A percentile compares a stretch with the other conserved stretches of the same genome.
Evolutionary conservation across 768 basidiomycete genomes (phyloP).

Genomic region (Clavaria fumosa): DNA sequence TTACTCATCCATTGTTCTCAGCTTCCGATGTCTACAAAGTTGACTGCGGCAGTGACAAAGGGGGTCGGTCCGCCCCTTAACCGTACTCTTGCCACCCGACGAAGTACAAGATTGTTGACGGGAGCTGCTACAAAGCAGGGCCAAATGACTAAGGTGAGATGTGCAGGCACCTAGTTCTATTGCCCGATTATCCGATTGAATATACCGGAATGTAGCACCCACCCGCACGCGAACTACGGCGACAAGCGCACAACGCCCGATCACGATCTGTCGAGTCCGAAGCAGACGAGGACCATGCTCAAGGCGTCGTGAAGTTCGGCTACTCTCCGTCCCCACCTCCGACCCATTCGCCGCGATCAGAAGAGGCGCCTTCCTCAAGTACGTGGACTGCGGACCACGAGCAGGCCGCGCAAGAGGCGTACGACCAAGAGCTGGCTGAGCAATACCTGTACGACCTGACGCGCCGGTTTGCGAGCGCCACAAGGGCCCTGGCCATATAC

Average conservation of each 20-base stretch:
- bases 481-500: slow-evolving; percentile 59
- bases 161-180: too few relatives aligned
- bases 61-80: slow-evolving; percentile 29
- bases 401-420: slow-evolving; percentile 54
- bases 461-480: slow-evolving; percentile 68
- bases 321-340: slow-evolving; percentile 50
- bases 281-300: slow-evolving; percentile 45
- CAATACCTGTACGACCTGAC: slow-evolving; percentile 71
- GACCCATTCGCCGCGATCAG: slow-evolving; percentile 46
- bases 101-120: slow-evolving; percentile 60
- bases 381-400: slow-evolving; percentile 53
- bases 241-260: slow-evolving; percentile 35
- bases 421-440: slow-evolving; percentile 62
- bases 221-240: slow-evolving; percentile 41
- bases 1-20: slow-evolving; percentile 81
- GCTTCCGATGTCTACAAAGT: slow-evolving; percentile 52
- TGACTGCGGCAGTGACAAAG: slow-evolving; percentile 32
- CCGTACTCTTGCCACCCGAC: slow-evolving; percentile 37
- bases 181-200: too few relatives aligned
- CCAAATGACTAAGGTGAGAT: slow-evolving; percentile 39
- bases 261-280: slow-evolving; percentile 58
- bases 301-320: slow-evolving; percentile 36
- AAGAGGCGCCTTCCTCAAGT: slow-evolving; percentile 46
- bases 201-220: slow-evolving; percentile 22
- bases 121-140: slow-evolving; percentile 35